Base-by-base conservation (phyloP, 805 yeast species). In the Wickerhamomyces sydowiorum region DNA sequence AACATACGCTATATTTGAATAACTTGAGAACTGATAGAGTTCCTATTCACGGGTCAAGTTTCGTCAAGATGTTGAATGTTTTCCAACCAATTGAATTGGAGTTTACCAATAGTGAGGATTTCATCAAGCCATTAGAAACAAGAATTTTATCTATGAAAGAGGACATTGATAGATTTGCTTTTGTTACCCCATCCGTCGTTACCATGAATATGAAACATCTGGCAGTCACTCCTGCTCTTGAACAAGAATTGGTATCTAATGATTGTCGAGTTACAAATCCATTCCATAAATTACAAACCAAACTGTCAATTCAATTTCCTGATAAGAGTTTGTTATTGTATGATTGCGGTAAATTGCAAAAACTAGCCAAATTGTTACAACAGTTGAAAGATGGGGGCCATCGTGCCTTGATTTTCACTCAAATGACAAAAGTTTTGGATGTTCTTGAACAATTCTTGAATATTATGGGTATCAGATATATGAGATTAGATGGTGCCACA, bases 401-500 rank as follows among this genome's bases (percentile, higher is more conserved):
- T 59, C 73, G 99, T 47, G 97, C 95, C 0, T 72, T 93, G 47
- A 91, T 93, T 44, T 93, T 93, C 67, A 93, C 99, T 0, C 99
- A 93, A 59, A 93, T 93, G 99, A 91, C 99, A 2, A 86, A 86
- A 57, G 98, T 93, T 8, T 70, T 93, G 61, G 99, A 93, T 64
- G 80, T 95, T 35, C 65, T 93, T 42, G 99, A 93, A 58, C 91
- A 86, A 59, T 95, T 93, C 56, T 69, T 93, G 65, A 93, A 91
- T 60, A 84, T 88, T 51, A 95, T 90, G 65, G 99, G 99, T 10
- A 88, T 88, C 61, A 72, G 95, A 38, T 93, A 93, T 60, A 76
- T 91, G 88, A 77, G 99, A 59, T 70, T 93, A 48, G 99, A 93
- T 64, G 99, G 99, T 52, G 89, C 98, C 1, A 93, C 99, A 2